These are phyloP conservation scores for Fusarium buxicola DNA, from an alignment of 2,329 filamentous ascomycete species.

Conservation along the genomic window DNA sequence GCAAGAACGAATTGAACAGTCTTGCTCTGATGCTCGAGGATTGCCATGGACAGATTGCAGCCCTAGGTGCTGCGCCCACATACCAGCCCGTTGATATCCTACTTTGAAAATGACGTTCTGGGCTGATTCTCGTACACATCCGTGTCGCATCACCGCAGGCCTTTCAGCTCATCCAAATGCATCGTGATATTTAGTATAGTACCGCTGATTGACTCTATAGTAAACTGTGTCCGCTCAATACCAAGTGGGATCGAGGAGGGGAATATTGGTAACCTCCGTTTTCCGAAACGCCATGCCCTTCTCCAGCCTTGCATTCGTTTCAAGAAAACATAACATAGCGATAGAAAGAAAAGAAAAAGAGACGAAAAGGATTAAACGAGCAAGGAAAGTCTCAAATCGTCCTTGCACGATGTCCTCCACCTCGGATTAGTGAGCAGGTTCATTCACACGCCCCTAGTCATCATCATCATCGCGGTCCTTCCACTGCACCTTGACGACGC, in stretches of 20 bases:
- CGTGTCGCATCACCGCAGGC: background rate
- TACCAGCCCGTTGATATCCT: no score
- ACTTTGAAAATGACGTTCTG: no score
- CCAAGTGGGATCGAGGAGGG: background rate
- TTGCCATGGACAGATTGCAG: background rate
- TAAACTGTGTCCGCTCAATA: background rate
- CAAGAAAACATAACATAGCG: background rate
- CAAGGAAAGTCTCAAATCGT: background rate
- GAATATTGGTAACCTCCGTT: background rate
- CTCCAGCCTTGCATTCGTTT: background rate
- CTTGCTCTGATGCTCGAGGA: background rate
- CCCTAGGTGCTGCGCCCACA: no score
- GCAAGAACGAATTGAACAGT: background rate
- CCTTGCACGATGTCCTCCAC: no score
- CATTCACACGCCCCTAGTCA: background rate
- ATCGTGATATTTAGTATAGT: background rate
- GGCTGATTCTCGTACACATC: background rate
- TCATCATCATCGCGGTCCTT: conserved; percentile 23
- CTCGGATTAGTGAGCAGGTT: background rate
- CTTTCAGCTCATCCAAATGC: background rate
- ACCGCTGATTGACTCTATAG: background rate
- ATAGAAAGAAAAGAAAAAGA: background rate
- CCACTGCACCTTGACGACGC: conserved; percentile 42
- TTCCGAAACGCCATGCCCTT: conserved; percentile 26
- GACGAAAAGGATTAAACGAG: conserved; percentile 5